A percentile compares a stretch with the other conserved stretches of the same genome.
Conservation (phyloP, 352 stramenopile species). For the Blastocystis sp. region DNA sequence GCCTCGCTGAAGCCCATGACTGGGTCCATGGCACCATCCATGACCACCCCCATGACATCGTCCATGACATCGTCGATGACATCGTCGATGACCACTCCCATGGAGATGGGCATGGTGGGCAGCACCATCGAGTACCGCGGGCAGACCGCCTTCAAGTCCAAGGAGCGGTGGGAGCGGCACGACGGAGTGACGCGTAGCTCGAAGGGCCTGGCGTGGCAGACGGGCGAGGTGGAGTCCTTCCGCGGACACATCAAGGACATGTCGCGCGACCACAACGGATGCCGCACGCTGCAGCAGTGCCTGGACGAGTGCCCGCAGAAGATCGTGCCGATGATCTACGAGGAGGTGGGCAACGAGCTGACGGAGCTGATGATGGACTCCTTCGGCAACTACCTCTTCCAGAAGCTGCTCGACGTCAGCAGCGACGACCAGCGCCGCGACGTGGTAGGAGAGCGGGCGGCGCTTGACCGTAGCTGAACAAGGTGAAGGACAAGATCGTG, state of each 20-base stretch:
- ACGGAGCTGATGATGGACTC: constrained; percentile 96
- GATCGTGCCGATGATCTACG: constrained; percentile 88
- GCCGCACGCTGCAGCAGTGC: constrained; percentile 90
- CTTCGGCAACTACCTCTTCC: constrained; percentile 98
- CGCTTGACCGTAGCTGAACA: constrained; percentile 72
- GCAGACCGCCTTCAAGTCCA: constrained; percentile 27
- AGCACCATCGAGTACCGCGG: not conserved
- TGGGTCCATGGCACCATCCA: too few relatives aligned
- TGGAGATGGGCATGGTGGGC: not conserved
- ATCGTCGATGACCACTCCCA: not conserved
- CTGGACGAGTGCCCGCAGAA: constrained; percentile 87
- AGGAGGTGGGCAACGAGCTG: constrained; percentile 91
- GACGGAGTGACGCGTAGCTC: not conserved
- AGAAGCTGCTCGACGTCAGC: constrained; percentile 94
- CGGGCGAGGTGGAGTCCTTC: constrained; percentile 51
- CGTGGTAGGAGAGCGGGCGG: constrained; percentile 78
- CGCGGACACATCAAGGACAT: constrained; percentile 73
- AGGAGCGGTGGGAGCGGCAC: not conserved
- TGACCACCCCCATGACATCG: too few relatives aligned
- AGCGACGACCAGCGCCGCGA: constrained; percentile 83
- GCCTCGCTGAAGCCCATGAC: not conserved
- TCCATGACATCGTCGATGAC: too few relatives aligned
- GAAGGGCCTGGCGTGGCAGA: constrained; percentile 45
- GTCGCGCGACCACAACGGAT: constrained; percentile 93
- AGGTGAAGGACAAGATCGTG: constrained; percentile 87